Percentiles rank a stretch among this genome's conserved stretches.
Conservation (phyloP, 2,329 filamentous ascomycete genomes). For the Neonectria punicea region DNA sequence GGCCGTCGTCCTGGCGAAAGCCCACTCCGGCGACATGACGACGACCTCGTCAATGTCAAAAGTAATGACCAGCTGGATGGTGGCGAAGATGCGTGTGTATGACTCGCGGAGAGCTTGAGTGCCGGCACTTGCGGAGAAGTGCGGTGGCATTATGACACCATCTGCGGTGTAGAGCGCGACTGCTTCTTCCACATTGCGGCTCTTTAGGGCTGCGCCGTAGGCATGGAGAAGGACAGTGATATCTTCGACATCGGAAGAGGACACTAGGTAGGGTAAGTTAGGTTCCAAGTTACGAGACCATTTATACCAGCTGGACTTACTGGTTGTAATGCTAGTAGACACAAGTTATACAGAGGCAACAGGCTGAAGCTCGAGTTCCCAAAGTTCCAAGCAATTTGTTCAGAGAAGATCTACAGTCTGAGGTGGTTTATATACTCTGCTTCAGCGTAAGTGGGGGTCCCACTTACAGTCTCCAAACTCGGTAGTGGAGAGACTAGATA, state of each 20-base stretch:
- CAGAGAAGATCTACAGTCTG: not conserved
- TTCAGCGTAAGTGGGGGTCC: not conserved
- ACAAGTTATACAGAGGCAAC: not conserved
- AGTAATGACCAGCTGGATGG: constrained; percentile 27
- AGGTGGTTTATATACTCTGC: not conserved
- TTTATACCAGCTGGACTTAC: not conserved
- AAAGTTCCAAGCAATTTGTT: not conserved
- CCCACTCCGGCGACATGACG: constrained; percentile 33
- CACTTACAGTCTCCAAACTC: not conserved
- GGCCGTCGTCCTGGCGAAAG: constrained; percentile 35
- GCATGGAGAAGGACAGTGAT: constrained; percentile 17
- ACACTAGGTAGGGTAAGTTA: constrained; percentile 1
- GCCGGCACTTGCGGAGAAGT: constrained; percentile 32
- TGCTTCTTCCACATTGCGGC: constrained; percentile 28
- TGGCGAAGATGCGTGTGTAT: constrained; percentile 33
- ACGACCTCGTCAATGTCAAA: constrained; percentile 32
- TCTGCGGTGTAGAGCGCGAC: constrained; percentile 36
- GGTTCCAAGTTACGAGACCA: not conserved
- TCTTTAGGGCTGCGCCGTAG: constrained; percentile 32
- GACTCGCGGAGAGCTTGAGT: constrained; percentile 27
- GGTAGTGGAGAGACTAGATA: not conserved
- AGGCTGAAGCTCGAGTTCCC: not conserved
- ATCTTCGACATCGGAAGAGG: not conserved
- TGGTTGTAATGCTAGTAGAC: not conserved
- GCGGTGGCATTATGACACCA: constrained; percentile 39